These are phyloP conservation scores for Sanghuangporus sanghuang DNA, from an alignment of 1,284 basidiomycete genomes.

Conservation along the genomic window DNA sequence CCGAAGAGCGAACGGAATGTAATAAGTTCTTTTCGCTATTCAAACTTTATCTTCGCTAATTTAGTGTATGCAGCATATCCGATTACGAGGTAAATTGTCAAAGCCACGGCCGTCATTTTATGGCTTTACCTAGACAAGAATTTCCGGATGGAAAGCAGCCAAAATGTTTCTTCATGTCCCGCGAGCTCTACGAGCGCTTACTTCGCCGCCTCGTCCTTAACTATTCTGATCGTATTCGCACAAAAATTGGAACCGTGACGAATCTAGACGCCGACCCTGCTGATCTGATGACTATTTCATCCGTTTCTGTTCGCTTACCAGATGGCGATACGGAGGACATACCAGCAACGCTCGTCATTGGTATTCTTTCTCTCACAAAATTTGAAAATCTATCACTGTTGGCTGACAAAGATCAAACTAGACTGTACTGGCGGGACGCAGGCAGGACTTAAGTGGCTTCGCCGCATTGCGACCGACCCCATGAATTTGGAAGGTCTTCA, in stretches of 20 bases:
- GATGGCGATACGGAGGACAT: slow-evolving; percentile 1
- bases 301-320: slow-evolving; percentile 9
- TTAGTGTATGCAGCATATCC: background rate
- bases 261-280: background rate
- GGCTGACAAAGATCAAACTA: background rate
- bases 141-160: slow-evolving; percentile 4
- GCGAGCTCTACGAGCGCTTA: slow-evolving; percentile 14
- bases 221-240: slow-evolving; percentile 7
- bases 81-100: background rate
- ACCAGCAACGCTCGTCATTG: slow-evolving; percentile 8
- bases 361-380: background rate
- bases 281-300: background rate
- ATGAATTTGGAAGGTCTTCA: background rate
- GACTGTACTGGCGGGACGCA: slow-evolving; percentile 19
- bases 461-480: slow-evolving; percentile 2
- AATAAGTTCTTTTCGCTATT: background rate
- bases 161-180: slow-evolving; percentile 11
- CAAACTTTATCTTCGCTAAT: background rate
- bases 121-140: slow-evolving; percentile 4
- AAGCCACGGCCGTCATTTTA: background rate
- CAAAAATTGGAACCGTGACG: background rate
- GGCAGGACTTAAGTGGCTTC: slow-evolving; percentile 17
- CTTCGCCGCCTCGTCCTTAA: slow-evolving; percentile 12
- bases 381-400: background rate
- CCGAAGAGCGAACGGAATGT: slow-evolving; percentile 17